Evolutionary conservation across 2,329 filamentous ascomycete genomes (phyloP), one percentile per base, ranked within the genome.

Genomic region (Microcyclospora tardicrescens): DNA sequence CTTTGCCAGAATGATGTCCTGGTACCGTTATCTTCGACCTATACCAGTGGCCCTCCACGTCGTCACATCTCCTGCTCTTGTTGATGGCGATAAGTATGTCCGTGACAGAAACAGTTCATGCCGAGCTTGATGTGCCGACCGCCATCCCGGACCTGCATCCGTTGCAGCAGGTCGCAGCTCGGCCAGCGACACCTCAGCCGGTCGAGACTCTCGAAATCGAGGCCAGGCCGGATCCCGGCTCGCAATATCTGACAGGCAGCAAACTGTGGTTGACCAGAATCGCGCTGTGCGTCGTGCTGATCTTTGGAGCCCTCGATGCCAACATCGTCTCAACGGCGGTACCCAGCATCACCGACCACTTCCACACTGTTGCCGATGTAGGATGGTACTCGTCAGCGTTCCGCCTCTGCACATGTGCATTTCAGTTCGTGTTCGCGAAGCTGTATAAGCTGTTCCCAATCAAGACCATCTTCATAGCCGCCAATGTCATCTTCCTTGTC

Each of bases 401-500:
- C 39, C 43, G 43, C 9, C 39, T 54, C 2, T 40, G 35, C 4
- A 28, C 35, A 3, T 50, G 48, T 35, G 37, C 42, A 5, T 50
- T 51, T 28, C 50, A 53, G 35, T 51, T 54, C 33, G 16, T 45
- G 15, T 52, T 48, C 37, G 52, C 49, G 6, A 51, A 58, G 45
- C 24, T 55, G 11, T 63, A 59, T 39, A 53, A 43, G n/a, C 39
- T 53, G n/a, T 61, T 57, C 48, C 45, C 50, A 1, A 46, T 53
- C 16, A 61, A 60, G 35, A 39, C 36, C 35, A 35, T 59, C 3
- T 52, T 59, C 35, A 36, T 60, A 11, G 34, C 44, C 1, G 36
- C 52, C 4, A 52, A 57, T 16, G 45, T 55, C 28, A 36, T 72
- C 24, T 75, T 77, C 42, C 69, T 73, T 45, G 9, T 72, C 2